These are phyloP conservation scores for Aspergillus jensenii DNA, from an alignment of 2,329 filamentous ascomycete genomes.

Conservation along the genomic window DNA sequence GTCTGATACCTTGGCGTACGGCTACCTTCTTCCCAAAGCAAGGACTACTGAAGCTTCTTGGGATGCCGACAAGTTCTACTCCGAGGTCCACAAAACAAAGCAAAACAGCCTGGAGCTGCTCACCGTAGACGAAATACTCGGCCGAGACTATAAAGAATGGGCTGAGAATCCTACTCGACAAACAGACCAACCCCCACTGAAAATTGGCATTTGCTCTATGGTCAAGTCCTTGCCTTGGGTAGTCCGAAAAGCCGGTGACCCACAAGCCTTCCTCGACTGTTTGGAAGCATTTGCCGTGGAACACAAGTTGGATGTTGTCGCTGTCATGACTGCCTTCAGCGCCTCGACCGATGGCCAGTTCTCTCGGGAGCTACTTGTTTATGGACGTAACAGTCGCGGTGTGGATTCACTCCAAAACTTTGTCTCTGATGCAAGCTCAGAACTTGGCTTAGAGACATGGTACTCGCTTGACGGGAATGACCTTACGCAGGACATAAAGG, in stretches of 20 bases:
- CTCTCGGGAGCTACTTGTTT: constrained; percentile 53
- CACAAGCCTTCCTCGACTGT: constrained; percentile 38
- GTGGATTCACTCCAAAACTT: constrained; percentile 47
- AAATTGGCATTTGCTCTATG: constrained; percentile 59
- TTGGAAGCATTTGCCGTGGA: constrained; percentile 48
- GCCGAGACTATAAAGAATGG: constrained; percentile 67
- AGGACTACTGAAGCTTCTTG: constrained; percentile 29
- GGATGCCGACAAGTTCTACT: constrained; percentile 52
- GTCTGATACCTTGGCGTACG: constrained; percentile 49
- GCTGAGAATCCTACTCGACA: constrained; percentile 36
- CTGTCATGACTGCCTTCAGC: constrained; percentile 60
- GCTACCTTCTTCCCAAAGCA: constrained; percentile 55
- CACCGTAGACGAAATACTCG: constrained; percentile 55
- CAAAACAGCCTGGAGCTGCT: constrained; percentile 54
- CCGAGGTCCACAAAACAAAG: constrained; percentile 54
- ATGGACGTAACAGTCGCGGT: constrained; percentile 42
- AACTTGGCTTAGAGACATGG: constrained; percentile 44
- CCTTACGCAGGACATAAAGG: constrained; percentile 19
- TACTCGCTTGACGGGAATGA: constrained; percentile 27
- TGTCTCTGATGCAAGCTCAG: constrained; percentile 41
- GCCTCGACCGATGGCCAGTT: constrained; percentile 39
- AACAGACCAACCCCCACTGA: constrained; percentile 32
- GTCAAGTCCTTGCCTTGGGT: constrained; percentile 59
- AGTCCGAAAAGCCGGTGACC: constrained; percentile 45
- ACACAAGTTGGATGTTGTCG: constrained; percentile 52